A percentile compares a stretch with the other conserved stretches of the same genome.
These are phyloP conservation scores for Oryza meridionalis DNA, from an alignment of 176 grass and related monocot genomes.

Conservation along the genomic window DNA sequence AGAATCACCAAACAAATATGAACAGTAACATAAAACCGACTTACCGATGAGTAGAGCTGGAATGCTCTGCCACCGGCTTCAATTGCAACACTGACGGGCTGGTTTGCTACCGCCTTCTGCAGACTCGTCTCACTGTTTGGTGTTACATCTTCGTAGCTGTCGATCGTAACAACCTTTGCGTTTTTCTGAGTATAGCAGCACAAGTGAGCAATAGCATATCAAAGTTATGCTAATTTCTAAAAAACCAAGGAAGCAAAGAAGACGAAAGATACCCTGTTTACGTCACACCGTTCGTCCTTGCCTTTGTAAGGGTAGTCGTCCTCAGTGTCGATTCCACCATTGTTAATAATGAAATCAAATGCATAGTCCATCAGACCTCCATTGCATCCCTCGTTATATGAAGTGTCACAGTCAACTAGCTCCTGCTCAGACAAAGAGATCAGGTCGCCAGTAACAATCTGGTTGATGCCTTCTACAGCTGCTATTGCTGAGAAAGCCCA, in stretches of 20 bases:
- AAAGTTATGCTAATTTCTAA: neutral
- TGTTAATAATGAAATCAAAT: constrained; percentile 83
- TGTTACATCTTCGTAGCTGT: constrained; percentile 77
- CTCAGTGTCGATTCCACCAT: constrained; percentile 71
- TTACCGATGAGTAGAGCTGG: constrained; percentile 79
- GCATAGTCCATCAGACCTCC: constrained; percentile 92
- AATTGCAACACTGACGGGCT: constrained; percentile 80
- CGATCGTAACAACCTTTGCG: constrained; percentile 70
- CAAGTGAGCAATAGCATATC: neutral
- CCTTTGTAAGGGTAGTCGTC: constrained; percentile 77
- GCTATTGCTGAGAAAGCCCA: constrained; percentile 92
- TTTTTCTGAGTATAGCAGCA: constrained; percentile 61
- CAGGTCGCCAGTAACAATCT: constrained; percentile 68
- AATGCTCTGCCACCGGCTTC: constrained; percentile 74
- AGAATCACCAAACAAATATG: neutral
- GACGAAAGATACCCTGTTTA: constrained; percentile 50
- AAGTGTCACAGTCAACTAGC: constrained; percentile 87
- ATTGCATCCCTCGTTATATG: constrained; percentile 85
- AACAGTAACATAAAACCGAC: neutral
- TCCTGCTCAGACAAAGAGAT: constrained; percentile 85
- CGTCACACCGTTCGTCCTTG: constrained; percentile 53
- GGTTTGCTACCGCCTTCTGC: constrained; percentile 77
- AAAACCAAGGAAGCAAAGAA: neutral
- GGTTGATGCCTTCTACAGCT: constrained; percentile 75
- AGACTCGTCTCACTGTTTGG: constrained; percentile 61